Evolutionary conservation across 257 asterid species (phyloP), one percentile per base, ranked within the genome.

Genomic region (Eustoma russellianum): DNA sequence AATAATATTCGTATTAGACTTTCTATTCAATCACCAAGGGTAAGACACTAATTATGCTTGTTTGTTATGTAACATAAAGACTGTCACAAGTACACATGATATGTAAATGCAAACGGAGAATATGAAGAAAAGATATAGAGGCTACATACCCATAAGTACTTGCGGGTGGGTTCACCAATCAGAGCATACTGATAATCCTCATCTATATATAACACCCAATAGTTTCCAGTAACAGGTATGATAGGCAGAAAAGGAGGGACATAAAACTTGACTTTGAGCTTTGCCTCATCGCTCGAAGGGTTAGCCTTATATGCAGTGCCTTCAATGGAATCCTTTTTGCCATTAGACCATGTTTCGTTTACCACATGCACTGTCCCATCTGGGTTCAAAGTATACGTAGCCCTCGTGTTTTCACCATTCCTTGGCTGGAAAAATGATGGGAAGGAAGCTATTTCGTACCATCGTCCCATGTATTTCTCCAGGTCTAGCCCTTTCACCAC

Each of bases 391-490:
- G 70, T 77, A 61, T 91, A 87, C 0, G 94, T 91, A 0, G 96
- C 96, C 70, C 96, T 75, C 0, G 96, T 87, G 66, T 91, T 81
- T 3, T 11, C 70, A 5, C 95, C 90, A 33, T 50, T 60, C 43
- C 55, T 91, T 17, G 98, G 98, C 70, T 84, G 93, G 64, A 78
- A 77, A 5, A 62, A 17, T 0, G 92, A 79, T 13, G 93, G 98
- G 33, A 91, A 80, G n/a, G 95, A 84, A 19, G 94, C 98, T 5
- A 91, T 75, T 59, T 91, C 96, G 41, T 87, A 87, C 98, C 98
- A 91, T 46, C 94, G 77, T 0, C 98, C 98, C 94, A 82, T 87
- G 63, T 91, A 91, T 57, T 63, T 80, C 63, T 79, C 70, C 5
- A 82, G 0, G 30, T 84, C 80, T 51, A 91, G 47, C 30, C 76